phyloP scores from a whole-genome alignment of 2,329 filamentous ascomycete genomes.

The Arthroderma sp. region DNA sequence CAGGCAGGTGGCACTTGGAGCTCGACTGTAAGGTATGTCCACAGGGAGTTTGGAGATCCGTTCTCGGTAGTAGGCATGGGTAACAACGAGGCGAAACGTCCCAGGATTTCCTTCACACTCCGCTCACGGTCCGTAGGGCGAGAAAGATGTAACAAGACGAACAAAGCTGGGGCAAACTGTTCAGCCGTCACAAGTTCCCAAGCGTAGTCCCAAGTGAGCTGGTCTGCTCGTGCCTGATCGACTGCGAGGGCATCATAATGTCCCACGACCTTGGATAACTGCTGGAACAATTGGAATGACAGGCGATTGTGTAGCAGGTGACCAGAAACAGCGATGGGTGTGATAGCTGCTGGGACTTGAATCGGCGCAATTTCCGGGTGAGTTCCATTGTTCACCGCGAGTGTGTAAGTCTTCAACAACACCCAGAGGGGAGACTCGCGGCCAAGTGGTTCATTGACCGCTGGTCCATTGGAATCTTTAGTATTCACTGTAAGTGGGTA shows the following conservation, averaged over 20 bases:
- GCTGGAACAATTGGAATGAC: slow-evolving; percentile 72
- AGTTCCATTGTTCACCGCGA: slow-evolving; percentile 21
- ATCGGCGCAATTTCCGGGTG: slow-evolving; percentile 22
- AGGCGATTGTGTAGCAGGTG: slow-evolving; percentile 64
- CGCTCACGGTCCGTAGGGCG: slow-evolving; percentile 50
- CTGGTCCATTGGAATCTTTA: slow-evolving; percentile 49
- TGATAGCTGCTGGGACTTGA: slow-evolving; percentile 57
- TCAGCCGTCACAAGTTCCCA: slow-evolving; percentile 42
- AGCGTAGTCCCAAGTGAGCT: slow-evolving; percentile 52
- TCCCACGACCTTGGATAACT: slow-evolving; percentile 39
- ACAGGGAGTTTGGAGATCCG: slow-evolving; percentile 34
- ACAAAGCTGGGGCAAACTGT: slow-evolving; percentile 59
- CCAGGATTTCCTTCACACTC: slow-evolving; percentile 60
- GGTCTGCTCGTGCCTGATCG: slow-evolving; percentile 51
- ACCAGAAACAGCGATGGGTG: slow-evolving; percentile 63
- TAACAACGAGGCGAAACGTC: slow-evolving; percentile 57
- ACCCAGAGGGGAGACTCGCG: slow-evolving; percentile 74
- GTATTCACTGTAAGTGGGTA: slow-evolving; percentile 61
- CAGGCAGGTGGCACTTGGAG: slow-evolving; percentile 62
- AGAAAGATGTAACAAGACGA: slow-evolving; percentile 66
- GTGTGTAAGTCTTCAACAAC: slow-evolving; percentile 66
- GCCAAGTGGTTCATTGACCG: slow-evolving; percentile 44
- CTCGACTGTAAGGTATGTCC: slow-evolving; percentile 48
- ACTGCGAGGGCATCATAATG: slow-evolving; percentile 42
- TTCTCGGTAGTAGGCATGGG: slow-evolving; percentile 44